Conservation (phyloP, 2,329 filamentous ascomycete genomes). For the Aspergillus quadrilineatus region DNA sequence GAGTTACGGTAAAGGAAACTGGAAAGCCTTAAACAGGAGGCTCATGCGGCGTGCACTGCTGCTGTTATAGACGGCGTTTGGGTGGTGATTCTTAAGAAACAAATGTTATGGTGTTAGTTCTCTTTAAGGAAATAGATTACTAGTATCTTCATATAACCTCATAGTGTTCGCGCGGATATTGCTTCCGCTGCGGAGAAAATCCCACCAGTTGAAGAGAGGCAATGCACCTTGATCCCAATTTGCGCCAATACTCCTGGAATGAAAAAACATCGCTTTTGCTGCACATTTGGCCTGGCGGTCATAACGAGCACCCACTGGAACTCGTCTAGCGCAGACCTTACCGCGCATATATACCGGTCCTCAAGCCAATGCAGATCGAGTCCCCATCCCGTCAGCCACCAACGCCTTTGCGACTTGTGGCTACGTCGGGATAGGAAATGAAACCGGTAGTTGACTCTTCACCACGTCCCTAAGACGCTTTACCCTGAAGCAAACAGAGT, state of each 20-base stretch:
- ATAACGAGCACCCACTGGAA: no score
- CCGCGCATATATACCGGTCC: no score
- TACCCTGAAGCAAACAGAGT: constrained; percentile 1
- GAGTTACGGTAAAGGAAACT: neutral
- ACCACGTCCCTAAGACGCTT: neutral
- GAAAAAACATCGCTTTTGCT: constrained; percentile 1
- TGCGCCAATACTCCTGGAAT: constrained; percentile 6
- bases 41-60: neutral
- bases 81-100: neutral
- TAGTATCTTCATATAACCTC: neutral
- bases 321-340: no score
- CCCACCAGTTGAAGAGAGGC: neutral
- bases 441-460: neutral
- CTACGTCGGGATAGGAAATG: no score
- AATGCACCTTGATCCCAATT: neutral
- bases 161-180: neutral
- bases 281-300: neutral
- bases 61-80: neutral
- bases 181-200: neutral
- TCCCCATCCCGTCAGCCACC: no score
- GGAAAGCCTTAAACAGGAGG: neutral
- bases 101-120: neutral
- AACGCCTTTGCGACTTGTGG: no score
- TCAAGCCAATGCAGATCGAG: no score
- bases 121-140: neutral